Base-by-base conservation (phyloP, 306 rosid species). In the barrel medic (Medicago truncatula) region DNA sequence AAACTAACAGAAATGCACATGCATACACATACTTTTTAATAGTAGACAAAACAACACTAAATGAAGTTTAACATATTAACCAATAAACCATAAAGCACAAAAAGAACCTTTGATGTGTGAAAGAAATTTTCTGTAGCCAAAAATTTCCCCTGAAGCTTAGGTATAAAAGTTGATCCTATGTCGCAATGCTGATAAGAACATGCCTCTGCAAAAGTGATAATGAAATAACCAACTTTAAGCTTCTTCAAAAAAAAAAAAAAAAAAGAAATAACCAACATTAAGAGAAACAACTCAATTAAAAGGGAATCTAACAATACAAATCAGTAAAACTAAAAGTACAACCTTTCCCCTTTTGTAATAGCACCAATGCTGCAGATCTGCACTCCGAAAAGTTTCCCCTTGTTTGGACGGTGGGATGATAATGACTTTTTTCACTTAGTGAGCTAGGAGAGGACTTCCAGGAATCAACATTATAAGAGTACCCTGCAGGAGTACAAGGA, bases 91-190 rank as follows among this genome's bases (percentile, higher is more conserved):
- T 64, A 44, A 82, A 78, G 63, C 68, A 81, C 38, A 73, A 53
- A 47, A 68, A 23, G 70, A 75, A 95, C 99, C 97, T 92, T 88
- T 67, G 97, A 92, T 40, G 97, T 92, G 83, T 96, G 75, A 80
- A 90, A 96, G 92, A 96, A 96, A 82, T 92, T 96, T 83, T 96
- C 99, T 8, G 99, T 96, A 13, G 99, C 99, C 86, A 96, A 79
- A 85, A 96, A 89, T 53, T 89, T 96, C 60, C 99, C 99, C 70
- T 76, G 83, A 62, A 92, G 98, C 84, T 87, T 87, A 65, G 99
- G 99, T 41, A 86, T 76, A 83, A 89, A 92, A 73, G 85, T 88
- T 46, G 99, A 90, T 82, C 99, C 99, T 49, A 96, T 73, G 76
- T 86, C 74, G 77, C 99, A 96, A 67, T 69, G 87, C 64, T 70